Conservation (phyloP, 1,284 basidiomycete genomes). For the Pseudozyma sp. region DNA sequence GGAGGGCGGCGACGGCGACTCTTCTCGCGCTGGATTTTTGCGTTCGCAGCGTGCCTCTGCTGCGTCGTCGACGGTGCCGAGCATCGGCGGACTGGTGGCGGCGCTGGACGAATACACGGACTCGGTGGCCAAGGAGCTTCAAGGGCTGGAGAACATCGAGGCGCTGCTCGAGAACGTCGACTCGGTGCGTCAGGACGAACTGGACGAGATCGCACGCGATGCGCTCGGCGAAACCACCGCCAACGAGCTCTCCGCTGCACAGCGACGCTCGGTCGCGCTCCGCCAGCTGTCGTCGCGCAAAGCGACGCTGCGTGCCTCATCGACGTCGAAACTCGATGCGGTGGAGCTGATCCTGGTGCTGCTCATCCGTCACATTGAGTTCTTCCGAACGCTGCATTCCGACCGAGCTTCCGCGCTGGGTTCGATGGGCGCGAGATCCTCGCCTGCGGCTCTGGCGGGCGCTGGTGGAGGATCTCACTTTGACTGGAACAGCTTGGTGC, state of each 20-base stretch:
- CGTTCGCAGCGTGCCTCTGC: slow-evolving; percentile 37
- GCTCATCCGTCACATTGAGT: slow-evolving; percentile 83
- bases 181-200: slow-evolving; percentile 77
- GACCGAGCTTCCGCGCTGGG: slow-evolving; percentile 6
- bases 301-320: slow-evolving; percentile 71
- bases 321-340: slow-evolving; percentile 75
- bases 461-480: slow-evolving; percentile 12
- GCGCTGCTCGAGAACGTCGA: slow-evolving; percentile 79
- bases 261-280: slow-evolving; percentile 72
- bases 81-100: slow-evolving; percentile 79
- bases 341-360: slow-evolving; percentile 85
- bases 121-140: slow-evolving; percentile 75
- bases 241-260: slow-evolving; percentile 33
- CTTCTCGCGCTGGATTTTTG: slow-evolving; percentile 37
- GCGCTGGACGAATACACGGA: slow-evolving; percentile 75
- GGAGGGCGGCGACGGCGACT: slow-evolving; percentile 23
- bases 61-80: slow-evolving; percentile 73
- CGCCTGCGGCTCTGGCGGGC: slow-evolving; percentile 9
- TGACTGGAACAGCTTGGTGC: slow-evolving; percentile 32
- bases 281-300: slow-evolving; percentile 75
- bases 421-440: slow-evolving; percentile 2
- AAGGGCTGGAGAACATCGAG: slow-evolving; percentile 77
- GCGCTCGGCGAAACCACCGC: slow-evolving; percentile 33
- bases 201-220: slow-evolving; percentile 72
- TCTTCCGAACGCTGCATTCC: slow-evolving; percentile 69